phyloP scores from a whole-genome alignment of 345 rosid genomes.

The Eucalyptus pauciflora region DNA sequence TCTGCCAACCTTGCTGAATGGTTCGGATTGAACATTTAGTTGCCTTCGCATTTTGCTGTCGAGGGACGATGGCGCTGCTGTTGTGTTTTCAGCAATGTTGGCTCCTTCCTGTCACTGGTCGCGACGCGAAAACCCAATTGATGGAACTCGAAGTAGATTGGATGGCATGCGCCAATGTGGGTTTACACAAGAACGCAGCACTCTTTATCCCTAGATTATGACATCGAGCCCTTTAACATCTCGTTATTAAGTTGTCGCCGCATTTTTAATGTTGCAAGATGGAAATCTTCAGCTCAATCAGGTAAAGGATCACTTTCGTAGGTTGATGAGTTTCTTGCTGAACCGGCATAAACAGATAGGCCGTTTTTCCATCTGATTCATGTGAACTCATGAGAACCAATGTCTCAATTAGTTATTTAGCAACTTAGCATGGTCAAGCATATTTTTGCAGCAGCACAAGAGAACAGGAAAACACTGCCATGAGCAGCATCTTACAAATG shows the following conservation, averaged over 20 bases:
- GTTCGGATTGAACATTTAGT: neutral
- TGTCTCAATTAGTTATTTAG: neutral
- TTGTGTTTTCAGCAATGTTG: neutral
- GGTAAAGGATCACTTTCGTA: neutral
- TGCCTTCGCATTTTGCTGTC: too few relatives aligned
- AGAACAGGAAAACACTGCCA: neutral
- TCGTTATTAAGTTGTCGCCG: neutral
- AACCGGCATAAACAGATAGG: neutral
- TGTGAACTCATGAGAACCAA: neutral
- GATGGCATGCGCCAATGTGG: neutral
- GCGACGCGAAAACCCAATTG: fast-evolving
- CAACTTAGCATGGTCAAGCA: neutral
- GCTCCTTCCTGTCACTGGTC: neutral
- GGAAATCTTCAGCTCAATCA: neutral
- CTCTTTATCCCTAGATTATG: neutral
- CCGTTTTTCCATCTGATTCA: neutral
- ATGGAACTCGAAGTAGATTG: neutral
- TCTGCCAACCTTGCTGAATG: neutral
- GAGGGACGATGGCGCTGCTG: neutral
- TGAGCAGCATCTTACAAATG: neutral
- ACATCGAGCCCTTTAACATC: neutral
- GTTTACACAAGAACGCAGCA: neutral
- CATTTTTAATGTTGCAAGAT: neutral
- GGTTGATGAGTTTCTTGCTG: neutral
- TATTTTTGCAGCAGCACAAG: neutral